Percentiles rank a stretch among this genome's conserved stretches.
Conservation (phyloP, 2,329 filamentous ascomycete species). For the Elsinoe ampelina region DNA sequence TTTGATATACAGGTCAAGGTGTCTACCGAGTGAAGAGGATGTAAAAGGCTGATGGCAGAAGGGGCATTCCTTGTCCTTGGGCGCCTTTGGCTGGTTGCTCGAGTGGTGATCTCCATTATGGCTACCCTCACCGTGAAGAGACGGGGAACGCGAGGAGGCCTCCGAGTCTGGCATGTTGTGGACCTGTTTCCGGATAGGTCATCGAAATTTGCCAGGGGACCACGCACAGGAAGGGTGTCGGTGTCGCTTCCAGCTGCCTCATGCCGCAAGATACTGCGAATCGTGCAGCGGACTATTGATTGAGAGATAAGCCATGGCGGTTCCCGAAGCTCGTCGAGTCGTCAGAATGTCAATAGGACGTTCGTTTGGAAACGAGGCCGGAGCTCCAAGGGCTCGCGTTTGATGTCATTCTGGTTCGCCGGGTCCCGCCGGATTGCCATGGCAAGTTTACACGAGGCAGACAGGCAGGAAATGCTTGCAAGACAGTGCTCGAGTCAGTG, state of each 20-base stretch:
- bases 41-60: slow-evolving; percentile 88
- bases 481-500: too few relatives aligned
- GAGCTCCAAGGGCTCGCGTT: too few relatives aligned
- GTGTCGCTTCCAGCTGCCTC: not conserved
- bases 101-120: slow-evolving; percentile 20
- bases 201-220: not conserved
- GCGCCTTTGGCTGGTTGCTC: slow-evolving; percentile 31
- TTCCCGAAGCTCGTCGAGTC: too few relatives aligned
- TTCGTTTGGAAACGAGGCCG: too few relatives aligned
- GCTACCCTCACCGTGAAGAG: slow-evolving; percentile 13
- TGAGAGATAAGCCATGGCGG: too few relatives aligned
- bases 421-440: too few relatives aligned
- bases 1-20: slow-evolving; percentile 89
- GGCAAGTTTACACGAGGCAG: too few relatives aligned
- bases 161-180: slow-evolving; percentile 5
- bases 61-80: slow-evolving; percentile 80
- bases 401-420: too few relatives aligned
- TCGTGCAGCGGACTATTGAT: too few relatives aligned
- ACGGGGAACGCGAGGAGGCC: slow-evolving; percentile 11
- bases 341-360: too few relatives aligned
- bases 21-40: slow-evolving; percentile 83
- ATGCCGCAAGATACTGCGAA: not conserved
- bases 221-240: not conserved
- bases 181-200: not conserved
- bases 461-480: too few relatives aligned